Percentiles rank a stretch among this genome's conserved stretches.
Evolutionary conservation across 1,284 basidiomycete genomes (phyloP).

Genomic region (Apiotrichum porosum): DNA sequence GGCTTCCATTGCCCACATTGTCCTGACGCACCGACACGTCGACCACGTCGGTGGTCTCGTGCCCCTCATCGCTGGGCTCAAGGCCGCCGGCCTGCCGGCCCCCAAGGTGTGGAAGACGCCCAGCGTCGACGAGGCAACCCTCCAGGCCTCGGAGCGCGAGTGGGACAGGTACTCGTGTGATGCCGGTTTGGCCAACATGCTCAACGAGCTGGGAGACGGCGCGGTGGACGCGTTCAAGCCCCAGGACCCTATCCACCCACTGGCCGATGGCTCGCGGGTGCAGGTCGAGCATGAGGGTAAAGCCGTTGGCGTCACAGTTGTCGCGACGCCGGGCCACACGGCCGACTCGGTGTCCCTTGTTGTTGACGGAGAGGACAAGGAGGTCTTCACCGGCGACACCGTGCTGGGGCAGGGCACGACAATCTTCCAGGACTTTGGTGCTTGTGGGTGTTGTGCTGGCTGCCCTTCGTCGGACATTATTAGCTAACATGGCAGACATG

Average conservation of each 20-base stretch:
- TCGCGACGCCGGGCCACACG: conserved; percentile 90
- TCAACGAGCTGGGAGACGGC: conserved; percentile 15
- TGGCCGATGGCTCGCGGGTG: background rate
- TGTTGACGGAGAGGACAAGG: conserved; percentile 52
- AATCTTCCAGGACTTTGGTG: conserved; percentile 77
- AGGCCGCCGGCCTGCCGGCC: conserved; percentile 44
- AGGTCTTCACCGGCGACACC: conserved; percentile 83
- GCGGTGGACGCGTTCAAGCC: background rate
- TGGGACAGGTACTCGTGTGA: conserved; percentile 24
- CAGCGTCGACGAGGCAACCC: conserved; percentile 36
- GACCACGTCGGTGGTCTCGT: conserved; percentile 81
- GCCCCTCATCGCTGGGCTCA: conserved; percentile 64
- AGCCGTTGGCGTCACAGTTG: conserved; percentile 53
- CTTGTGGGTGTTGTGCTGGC: conserved; percentile 55
- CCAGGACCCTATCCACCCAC: background rate
- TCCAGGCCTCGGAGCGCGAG: conserved; percentile 25
- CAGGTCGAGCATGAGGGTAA: conserved; percentile 21
- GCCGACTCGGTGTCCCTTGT: conserved; percentile 73
- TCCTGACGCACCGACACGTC: conserved; percentile 84
- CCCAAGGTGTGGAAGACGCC: conserved; percentile 51
- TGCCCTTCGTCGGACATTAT: background rate
- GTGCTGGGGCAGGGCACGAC: conserved; percentile 87
- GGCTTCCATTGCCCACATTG: conserved; percentile 64
- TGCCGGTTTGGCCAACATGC: conserved; percentile 22
- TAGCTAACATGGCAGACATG: conserved; percentile 31